Base-by-base conservation (phyloP, 2,329 filamentous ascomycete species). In the Monosporascus sp. region DNA sequence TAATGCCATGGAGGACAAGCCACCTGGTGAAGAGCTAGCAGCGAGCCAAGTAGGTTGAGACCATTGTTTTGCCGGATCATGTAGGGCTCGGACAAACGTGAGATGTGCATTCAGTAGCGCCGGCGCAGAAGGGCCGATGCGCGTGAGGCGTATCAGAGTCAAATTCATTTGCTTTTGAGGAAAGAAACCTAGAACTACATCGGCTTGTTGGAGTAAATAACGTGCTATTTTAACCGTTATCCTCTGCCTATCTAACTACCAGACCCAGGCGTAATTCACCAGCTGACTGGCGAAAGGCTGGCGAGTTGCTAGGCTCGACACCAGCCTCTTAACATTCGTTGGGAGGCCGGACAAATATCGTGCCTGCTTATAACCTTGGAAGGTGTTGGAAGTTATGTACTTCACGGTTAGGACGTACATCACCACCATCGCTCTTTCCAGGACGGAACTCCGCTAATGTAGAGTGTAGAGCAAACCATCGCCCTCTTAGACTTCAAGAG, bases 41-140 rank as follows among this genome's bases (percentile, higher is more conserved):
- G 65, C 49, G 60, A 65, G 49, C 46, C 51, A 61, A 38, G 64
- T 56, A 51, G 65, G 52, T 65, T 61, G 60, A 58, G 65, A 52
- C 44, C 53, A 38, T 19, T 20, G 16, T 16, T 41, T 47, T 65
- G 64, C 37, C 69, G 65, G 37, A 37, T 19, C 26, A 50, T 35
- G 14, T 50, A 16, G 24, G 48, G 11, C 5, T 24, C 31, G 19
- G 14, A 31, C 24, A 5, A 26, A 16, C 14, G 3, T 17, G 24
- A 14, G 31, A 35, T 14, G 11, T 35, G 31, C 31, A 35, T 35
- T 35, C 31, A 35, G 31, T 35, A 43, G 46, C 47, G 37, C 9
- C 37, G 53, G 46, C 48, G 31, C 31, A 35, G 31, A 35, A 35
- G 31, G 31, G 27, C 9, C 9, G 5, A 2, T 35, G 31, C 31